A percentile compares a stretch with the other conserved stretches of the same genome.
Conservation (phyloP, 441 rosid species). For the Melastoma candidum region DNA sequence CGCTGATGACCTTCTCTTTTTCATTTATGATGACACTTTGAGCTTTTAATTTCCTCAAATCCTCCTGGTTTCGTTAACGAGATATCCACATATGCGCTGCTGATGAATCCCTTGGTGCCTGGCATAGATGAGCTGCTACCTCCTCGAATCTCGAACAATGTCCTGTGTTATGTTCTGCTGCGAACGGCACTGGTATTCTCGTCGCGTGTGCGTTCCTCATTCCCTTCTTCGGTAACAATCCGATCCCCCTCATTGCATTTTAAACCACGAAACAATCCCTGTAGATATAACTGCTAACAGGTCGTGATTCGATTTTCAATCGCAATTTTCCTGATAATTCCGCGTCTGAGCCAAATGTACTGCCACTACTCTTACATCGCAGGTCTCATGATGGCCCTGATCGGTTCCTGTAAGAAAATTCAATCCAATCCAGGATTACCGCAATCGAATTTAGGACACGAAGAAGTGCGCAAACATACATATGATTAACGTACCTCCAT, state of each 20-base stretch:
- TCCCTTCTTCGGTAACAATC: constrained; percentile 71
- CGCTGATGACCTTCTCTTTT: not conserved
- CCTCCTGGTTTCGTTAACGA: constrained; percentile 24
- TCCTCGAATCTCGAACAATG: constrained; percentile 27
- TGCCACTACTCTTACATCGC: constrained; percentile 8
- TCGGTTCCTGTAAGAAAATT: no score
- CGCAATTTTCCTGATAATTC: no score
- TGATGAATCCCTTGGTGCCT: constrained; percentile 81
- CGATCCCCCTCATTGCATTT: not conserved
- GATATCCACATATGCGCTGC: constrained; percentile 43
- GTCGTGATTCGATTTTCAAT: no score
- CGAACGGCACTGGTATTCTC: constrained; percentile 67
- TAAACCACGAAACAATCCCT: not conserved
- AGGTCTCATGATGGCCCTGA: constrained; percentile 82
- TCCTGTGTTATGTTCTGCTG: constrained; percentile 52
- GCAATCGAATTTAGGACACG: no score
- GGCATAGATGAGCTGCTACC: constrained; percentile 89
- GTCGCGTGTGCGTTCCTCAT: constrained; percentile 69
- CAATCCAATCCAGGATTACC: no score
- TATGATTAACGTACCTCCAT: no score
- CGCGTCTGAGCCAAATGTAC: no score
- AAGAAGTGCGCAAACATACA: no score
- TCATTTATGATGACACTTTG: not conserved
- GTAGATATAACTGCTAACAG: not conserved
- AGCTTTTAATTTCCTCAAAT: not conserved